Evolutionary conservation across 2,329 filamentous ascomycete genomes (phyloP), one percentile per base, ranked within the genome.

Genomic region (Diaporthe sp.): DNA sequence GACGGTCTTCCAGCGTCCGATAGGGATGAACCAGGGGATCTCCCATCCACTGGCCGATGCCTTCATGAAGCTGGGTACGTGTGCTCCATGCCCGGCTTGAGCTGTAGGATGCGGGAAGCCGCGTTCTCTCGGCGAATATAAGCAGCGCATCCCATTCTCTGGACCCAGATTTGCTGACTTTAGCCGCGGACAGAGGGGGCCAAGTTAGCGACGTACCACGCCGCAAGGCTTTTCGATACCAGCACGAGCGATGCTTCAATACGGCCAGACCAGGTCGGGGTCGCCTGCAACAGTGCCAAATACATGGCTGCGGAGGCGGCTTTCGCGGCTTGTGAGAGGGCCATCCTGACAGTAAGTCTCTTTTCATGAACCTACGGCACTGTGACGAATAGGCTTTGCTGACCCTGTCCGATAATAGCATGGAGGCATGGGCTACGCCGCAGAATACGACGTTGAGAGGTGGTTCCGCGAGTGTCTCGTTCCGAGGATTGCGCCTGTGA

Each of bases 231-330:
- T 32, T 93, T 92, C 78, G 91, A 93, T 79, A 82, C 83, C 30
- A 86, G 87, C 76, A 85, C 80, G 70, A 85, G 84, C 2, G 90
- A 92, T 73, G 76, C 82, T 9, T 86, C 84, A 0, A 86, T 92
- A 53, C 86, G 86, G 1, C 87, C 86, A 68, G 86, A 90, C 53
- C 86, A 88, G 0, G 84, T 94, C 0, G 92, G 92, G 0, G 87
- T 93, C 1, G 91, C 91, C 53, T 90, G 90, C 77, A 92, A 94
- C 81, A 92, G 89, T 76, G 92, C 92, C 50, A 94, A 95, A 82
- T 94, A 93, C 77, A 79, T 94, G 79, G 92, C 91, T 2, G 91
- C 90, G 0, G 91, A 93, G 79, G 90, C 90, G 4, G 90, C 91
- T 0, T 92, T 91, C 75, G 86, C 84, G 51, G 90, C 91, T 2